These are phyloP conservation scores for Dicorynia guianensis DNA, from an alignment of 306 rosid species.

Conservation along the genomic window DNA sequence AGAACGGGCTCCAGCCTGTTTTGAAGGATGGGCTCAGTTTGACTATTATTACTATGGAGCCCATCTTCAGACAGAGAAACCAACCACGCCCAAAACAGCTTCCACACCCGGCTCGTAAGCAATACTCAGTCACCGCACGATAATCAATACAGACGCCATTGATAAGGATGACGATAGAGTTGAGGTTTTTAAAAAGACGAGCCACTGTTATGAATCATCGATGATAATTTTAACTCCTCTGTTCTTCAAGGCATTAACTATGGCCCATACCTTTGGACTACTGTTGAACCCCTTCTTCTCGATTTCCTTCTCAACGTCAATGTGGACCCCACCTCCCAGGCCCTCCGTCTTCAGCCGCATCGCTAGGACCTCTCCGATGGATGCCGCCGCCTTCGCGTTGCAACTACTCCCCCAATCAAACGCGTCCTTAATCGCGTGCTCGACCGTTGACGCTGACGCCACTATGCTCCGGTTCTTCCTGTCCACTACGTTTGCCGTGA, in stretches of 20 bases:
- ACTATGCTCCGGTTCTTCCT: slow-evolving; percentile 40
- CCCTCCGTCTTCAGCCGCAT: slow-evolving; percentile 60
- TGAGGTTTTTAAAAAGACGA: too few relatives aligned
- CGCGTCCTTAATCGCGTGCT: slow-evolving; percentile 45
- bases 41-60: too few relatives aligned
- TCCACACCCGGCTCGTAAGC: too few relatives aligned
- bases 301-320: slow-evolving; percentile 59
- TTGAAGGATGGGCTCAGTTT: too few relatives aligned
- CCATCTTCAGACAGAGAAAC: too few relatives aligned
- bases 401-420: slow-evolving; percentile 15
- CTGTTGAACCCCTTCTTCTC: slow-evolving; percentile 45
- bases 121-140: too few relatives aligned
- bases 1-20: too few relatives aligned
- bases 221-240: slow-evolving; percentile 29
- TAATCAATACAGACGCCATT: too few relatives aligned
- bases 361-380: slow-evolving; percentile 38
- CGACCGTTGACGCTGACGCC: slow-evolving; percentile 55
- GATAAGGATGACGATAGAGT: too few relatives aligned
- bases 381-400: too few relatives aligned
- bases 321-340: slow-evolving; percentile 47
- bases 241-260: slow-evolving; percentile 50
- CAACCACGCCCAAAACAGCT: too few relatives aligned
- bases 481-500: slow-evolving; percentile 57
- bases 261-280: slow-evolving; percentile 39
- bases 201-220: too few relatives aligned